These are phyloP conservation scores for Larix kaempferi DNA, from an alignment of 75 land plant genomes.

Conservation along the genomic window DNA sequence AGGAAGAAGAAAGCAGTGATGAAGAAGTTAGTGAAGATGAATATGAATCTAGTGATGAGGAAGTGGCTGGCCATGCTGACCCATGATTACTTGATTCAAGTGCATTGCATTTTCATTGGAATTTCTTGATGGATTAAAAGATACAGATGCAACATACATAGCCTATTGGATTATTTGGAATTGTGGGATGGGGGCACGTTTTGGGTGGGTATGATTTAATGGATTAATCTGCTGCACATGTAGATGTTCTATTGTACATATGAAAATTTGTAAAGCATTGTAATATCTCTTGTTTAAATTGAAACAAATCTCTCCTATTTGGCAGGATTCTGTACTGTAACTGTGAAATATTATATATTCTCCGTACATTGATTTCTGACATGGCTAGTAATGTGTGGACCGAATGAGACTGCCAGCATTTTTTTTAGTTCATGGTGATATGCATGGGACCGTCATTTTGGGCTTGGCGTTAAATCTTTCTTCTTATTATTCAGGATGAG, in stretches of 20 bases:
- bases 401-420: not conserved
- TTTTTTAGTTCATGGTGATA: not conserved
- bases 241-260: conserved; percentile 1
- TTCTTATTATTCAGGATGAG: not conserved
- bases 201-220: not conserved
- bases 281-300: conserved; percentile 5
- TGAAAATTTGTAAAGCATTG: conserved; percentile 10
- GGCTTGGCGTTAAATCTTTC: not conserved
- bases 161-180: conserved; percentile 6
- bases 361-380: not conserved
- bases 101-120: conserved; percentile 2
- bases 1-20: conserved; percentile 65
- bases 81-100: conserved; percentile 22
- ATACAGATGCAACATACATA: conserved; percentile 7
- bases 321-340: not conserved
- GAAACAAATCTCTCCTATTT: not conserved
- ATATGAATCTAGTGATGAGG: conserved; percentile 69
- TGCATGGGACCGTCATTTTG: not conserved
- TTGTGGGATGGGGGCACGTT: not conserved
- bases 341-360: not conserved
- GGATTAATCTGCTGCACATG: not conserved
- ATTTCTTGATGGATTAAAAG: conserved; percentile 1
- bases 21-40: conserved; percentile 77
- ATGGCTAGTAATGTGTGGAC: not conserved
- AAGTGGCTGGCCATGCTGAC: conserved; percentile 61